These are phyloP conservation scores for Eucalyptus grandis DNA, from an alignment of 345 rosid species.

Conservation along the genomic window DNA sequence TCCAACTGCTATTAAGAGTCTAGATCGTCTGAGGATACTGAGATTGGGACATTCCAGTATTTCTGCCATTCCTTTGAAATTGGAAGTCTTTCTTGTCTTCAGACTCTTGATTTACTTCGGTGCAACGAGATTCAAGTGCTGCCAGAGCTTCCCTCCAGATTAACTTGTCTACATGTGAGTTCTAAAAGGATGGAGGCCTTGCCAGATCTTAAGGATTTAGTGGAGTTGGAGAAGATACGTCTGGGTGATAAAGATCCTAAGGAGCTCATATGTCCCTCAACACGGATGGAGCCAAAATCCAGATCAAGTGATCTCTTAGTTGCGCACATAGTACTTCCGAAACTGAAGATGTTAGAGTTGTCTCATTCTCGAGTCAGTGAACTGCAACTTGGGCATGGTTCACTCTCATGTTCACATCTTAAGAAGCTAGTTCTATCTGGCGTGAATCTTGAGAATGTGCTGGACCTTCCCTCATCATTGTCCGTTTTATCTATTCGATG, in stretches of 20 bases:
- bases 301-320: not conserved
- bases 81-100: not conserved
- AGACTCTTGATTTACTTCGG: not conserved
- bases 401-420: not conserved
- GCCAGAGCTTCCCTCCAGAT: not conserved
- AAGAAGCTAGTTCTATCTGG: not conserved
- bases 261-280: not conserved
- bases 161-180: not conserved
- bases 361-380: not conserved
- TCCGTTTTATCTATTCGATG: not conserved
- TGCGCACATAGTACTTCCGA: not conserved
- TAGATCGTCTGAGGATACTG: not conserved
- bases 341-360: not conserved
- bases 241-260: not conserved
- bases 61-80: too few species aligned
- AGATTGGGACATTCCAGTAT: too few species aligned
- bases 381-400: not conserved
- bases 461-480: not conserved
- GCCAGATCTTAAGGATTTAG: not conserved
- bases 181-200: not conserved
- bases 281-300: not conserved
- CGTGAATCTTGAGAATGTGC: not conserved
- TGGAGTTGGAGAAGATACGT: not conserved
- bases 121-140: not conserved
- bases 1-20: not conserved